Evolutionary conservation across 352 stramenopile species (phyloP).

Genomic region (Peronospora farinosa): DNA sequence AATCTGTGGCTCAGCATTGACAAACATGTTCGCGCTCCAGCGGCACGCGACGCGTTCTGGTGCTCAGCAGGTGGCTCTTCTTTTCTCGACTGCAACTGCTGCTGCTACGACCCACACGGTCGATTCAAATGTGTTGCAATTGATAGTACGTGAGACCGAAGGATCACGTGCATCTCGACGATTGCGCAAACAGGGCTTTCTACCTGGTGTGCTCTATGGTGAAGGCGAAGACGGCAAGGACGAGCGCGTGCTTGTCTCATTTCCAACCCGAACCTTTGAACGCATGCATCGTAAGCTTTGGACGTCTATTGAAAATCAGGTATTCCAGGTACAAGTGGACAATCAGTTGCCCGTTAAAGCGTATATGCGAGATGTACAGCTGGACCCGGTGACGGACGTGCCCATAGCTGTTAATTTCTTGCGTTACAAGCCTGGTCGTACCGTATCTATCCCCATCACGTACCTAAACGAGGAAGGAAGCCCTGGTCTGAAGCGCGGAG

Average conservation of each 20-base stretch:
- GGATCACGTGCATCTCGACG: slow-evolving; percentile 73
- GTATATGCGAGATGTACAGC: slow-evolving; percentile 83
- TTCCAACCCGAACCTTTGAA: slow-evolving; percentile 73
- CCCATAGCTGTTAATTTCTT: slow-evolving; percentile 89
- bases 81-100: slow-evolving; percentile 46
- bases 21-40: slow-evolving; percentile 48
- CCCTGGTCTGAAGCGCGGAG: slow-evolving; percentile 91
- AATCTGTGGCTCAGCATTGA: slow-evolving; percentile 23
- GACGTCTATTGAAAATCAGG: slow-evolving; percentile 83
- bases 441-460: slow-evolving; percentile 87
- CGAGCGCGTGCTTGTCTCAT: slow-evolving; percentile 69
- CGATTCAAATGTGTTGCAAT: slow-evolving; percentile 38
- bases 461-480: slow-evolving; percentile 92
- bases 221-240: slow-evolving; percentile 59
- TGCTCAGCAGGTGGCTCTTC: slow-evolving; percentile 30
- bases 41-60: slow-evolving; percentile 34
- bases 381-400: slow-evolving; percentile 77
- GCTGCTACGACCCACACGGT: slow-evolving; percentile 27
- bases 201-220: slow-evolving; percentile 81
- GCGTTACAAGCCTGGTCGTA: slow-evolving; percentile 87
- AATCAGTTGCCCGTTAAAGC: slow-evolving; percentile 63
- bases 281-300: slow-evolving; percentile 80
- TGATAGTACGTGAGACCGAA: slow-evolving; percentile 55
- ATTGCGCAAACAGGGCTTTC: slow-evolving; percentile 71
- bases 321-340: slow-evolving; percentile 75